These are phyloP conservation scores for Picochlorum costavermella DNA, from an alignment of 139 green algal species.

Conservation along the genomic window DNA sequence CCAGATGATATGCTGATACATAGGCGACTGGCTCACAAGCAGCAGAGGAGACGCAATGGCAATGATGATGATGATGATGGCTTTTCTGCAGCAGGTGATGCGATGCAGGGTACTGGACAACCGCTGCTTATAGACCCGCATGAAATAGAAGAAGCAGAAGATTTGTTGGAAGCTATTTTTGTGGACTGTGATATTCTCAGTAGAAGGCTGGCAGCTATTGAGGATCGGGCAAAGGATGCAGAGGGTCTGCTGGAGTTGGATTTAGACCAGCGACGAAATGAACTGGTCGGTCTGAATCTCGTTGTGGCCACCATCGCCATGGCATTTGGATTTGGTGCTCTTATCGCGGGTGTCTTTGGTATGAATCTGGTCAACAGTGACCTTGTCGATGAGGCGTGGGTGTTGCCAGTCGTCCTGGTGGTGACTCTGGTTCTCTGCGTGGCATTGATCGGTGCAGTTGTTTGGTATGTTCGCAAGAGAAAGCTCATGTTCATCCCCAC, in stretches of 20 bases:
- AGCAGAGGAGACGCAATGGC: background rate
- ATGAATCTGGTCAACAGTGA: constrained; percentile 25
- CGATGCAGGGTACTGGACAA: background rate
- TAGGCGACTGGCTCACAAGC: background rate
- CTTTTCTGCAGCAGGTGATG: background rate
- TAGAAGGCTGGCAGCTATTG: constrained; percentile 19
- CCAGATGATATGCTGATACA: constrained; percentile 4
- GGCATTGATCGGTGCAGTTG: background rate
- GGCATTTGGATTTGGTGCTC: constrained; percentile 12
- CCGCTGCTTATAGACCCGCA: background rate
- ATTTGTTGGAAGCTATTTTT: constrained; percentile 14
- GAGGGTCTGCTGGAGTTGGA: constrained; percentile 38
- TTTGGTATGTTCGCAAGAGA: constrained; percentile 9
- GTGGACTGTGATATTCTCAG: constrained; percentile 11
- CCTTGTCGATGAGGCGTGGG: constrained; percentile 14
- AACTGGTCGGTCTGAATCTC: constrained; percentile 39
- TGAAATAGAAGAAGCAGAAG: constrained; percentile 14
- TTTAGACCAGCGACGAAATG: constrained; percentile 36
- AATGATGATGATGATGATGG: background rate
- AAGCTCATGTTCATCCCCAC: constrained; percentile 16
- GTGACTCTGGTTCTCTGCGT: background rate
- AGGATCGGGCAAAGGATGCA: constrained; percentile 21
- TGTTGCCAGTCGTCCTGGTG: constrained; percentile 4
- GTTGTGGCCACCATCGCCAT: constrained; percentile 29
- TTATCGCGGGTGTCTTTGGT: constrained; percentile 23